A percentile compares a stretch with the other conserved stretches of the same genome.
phyloP scores from a whole-genome alignment of 192 early-diverging fungal genomes.

The Pilobolus umbonatus region DNA sequence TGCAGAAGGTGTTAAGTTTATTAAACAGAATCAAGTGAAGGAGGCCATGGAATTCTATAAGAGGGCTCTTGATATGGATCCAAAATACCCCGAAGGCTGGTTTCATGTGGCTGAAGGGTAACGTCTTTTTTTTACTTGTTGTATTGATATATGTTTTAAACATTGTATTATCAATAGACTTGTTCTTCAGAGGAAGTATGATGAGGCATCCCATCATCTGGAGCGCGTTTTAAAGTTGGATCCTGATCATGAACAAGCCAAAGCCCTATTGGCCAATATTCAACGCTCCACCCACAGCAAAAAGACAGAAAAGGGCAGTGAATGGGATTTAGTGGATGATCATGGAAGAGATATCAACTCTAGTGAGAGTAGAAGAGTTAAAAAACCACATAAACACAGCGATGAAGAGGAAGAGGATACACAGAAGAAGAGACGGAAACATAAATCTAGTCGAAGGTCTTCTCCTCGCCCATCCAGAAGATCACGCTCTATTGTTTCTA shows the following conservation, averaged over 20 bases:
- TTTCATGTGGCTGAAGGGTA: slow-evolving; percentile 32
- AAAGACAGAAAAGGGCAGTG: slow-evolving; percentile 3
- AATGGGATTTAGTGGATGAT: slow-evolving; percentile 10
- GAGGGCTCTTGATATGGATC: slow-evolving; percentile 35
- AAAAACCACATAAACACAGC: background rate
- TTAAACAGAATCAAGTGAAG: slow-evolving; percentile 16
- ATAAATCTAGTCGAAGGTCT: background rate
- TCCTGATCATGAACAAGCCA: slow-evolving; percentile 42
- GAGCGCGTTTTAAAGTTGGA: slow-evolving; percentile 45
- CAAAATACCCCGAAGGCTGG: slow-evolving; percentile 37
- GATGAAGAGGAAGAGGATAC: background rate
- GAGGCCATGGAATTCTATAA: slow-evolving; percentile 31
- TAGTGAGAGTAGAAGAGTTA: background rate
- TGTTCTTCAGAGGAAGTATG: slow-evolving; percentile 32
- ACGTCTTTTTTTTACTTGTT: no score
- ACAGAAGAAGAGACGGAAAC: slow-evolving; percentile 5
- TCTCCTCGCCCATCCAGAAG: background rate
- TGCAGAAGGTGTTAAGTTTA: slow-evolving; percentile 27
- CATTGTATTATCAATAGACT: slow-evolving; percentile 6
- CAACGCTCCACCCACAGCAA: slow-evolving; percentile 9
- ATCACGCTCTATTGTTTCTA: background rate
- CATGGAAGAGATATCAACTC: background rate
- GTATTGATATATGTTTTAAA: no score
- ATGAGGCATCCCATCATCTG: slow-evolving; percentile 53
- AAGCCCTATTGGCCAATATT: slow-evolving; percentile 24